A percentile compares a stretch with the other conserved stretches of the same genome.
phyloP scores from a whole-genome alignment of 2,329 filamentous ascomycete species.

The Chaetomiaceae sp. region DNA sequence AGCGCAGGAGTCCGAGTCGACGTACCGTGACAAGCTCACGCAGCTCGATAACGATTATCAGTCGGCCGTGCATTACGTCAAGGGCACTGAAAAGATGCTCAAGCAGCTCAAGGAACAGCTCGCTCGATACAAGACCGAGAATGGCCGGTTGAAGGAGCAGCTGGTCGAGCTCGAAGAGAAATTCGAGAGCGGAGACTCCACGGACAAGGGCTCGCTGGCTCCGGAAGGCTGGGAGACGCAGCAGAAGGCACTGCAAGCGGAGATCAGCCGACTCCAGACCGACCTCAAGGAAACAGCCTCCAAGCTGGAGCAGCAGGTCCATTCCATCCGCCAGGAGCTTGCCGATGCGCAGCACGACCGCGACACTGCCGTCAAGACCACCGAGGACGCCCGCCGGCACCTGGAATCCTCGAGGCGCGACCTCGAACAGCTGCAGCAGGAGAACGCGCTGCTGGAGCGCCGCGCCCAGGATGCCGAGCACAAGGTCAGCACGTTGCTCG shows the following conservation, averaged over 20 bases:
- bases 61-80: conserved; percentile 95
- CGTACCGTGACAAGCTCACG: conserved; percentile 86
- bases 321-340: conserved; percentile 63
- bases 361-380: conserved; percentile 54
- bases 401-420: conserved; percentile 58
- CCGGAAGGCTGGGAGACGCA: conserved; percentile 69
- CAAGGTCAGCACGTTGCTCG: conserved; percentile 85
- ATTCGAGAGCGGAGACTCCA: conserved; percentile 32
- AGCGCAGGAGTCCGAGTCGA: conserved; percentile 77
- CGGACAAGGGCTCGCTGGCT: conserved; percentile 31
- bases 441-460: conserved; percentile 74
- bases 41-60: conserved; percentile 97
- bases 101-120: conserved; percentile 98
- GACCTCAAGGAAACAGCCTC: conserved; percentile 60
- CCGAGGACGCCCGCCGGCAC: conserved; percentile 49
- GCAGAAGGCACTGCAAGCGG: conserved; percentile 57
- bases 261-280: conserved; percentile 63
- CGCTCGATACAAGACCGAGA: conserved; percentile 83
- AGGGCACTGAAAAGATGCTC: conserved; percentile 98
- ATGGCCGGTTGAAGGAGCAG: conserved; percentile 74
- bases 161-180: conserved; percentile 61
- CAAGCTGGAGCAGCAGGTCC: conserved; percentile 66
- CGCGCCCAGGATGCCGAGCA: conserved; percentile 85
- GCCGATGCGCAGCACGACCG: conserved; percentile 59
- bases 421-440: conserved; percentile 73